A percentile compares a stretch with the other conserved stretches of the same genome.
Evolutionary conservation across 305 asterid genomes (phyloP).

Genomic region (Caryopteris hybrid): DNA sequence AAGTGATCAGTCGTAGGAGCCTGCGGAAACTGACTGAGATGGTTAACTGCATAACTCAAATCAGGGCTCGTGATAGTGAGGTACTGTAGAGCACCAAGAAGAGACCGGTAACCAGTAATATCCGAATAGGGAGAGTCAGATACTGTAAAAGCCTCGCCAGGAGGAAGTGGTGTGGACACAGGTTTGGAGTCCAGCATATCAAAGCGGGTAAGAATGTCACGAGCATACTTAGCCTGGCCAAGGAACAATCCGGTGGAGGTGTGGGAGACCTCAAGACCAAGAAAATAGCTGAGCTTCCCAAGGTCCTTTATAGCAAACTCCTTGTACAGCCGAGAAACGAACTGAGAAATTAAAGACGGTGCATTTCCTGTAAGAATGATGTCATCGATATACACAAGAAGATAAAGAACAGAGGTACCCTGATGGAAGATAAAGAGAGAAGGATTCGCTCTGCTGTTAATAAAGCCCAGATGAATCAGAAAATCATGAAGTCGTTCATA

Average conservation of each 20-base stretch:
- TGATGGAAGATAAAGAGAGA: not conserved
- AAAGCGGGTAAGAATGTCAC: too few species aligned
- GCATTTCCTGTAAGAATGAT: too few species aligned
- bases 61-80: not conserved
- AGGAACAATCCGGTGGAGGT: too few species aligned
- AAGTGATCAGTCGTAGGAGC: not conserved
- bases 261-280: too few species aligned
- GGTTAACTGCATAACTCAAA: not conserved
- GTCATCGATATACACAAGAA: not conserved
- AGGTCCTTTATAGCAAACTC: not conserved
- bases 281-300: not conserved
- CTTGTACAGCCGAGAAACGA: not conserved
- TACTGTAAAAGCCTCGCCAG: too few species aligned
- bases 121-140: too few species aligned
- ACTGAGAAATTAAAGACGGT: not conserved
- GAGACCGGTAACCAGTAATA: too few species aligned
- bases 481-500: not conserved
- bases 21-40: not conserved
- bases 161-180: too few species aligned
- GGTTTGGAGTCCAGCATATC: too few species aligned
- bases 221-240: too few species aligned
- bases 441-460: not conserved
- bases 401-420: not conserved
- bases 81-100: too few species aligned
- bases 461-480: not conserved